Base-by-base conservation (phyloP, 805 yeast species). In the Kregervanrija pseudodelftensis region DNA sequence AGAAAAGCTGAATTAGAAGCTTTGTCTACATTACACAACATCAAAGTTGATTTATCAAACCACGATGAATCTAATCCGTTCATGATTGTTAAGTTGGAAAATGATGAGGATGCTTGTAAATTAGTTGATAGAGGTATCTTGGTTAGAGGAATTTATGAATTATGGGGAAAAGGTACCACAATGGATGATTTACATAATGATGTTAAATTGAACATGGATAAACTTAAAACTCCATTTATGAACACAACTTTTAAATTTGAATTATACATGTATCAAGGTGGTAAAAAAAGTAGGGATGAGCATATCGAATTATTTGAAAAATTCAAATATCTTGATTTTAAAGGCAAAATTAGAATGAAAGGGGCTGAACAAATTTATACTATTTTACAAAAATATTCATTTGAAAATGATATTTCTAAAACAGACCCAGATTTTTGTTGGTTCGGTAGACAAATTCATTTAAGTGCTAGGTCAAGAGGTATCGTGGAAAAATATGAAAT, bases 1-100 rank as follows among this genome's bases (percentile, higher is more conserved):
- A 72, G 98, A 40, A 65, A 65, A 33, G 86, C 95, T 0, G 99
- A 91, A 64, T 65, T 93, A 33, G 88, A 84, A 54, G 82, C 97
- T 0, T 65, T 93, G 38, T 97, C 97, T 0, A 80, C 77, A 32
- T 63, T 85, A 42, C 65, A 76, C 50, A 65, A 65, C 13, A 66
- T 93, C 3, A 43, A 64, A 11, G 67, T 85, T 8, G 90, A 87
- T 58, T 66, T 88, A 41, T 62, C 77, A 12, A 57, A 59, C 7
- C 87, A 87, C 58, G 68, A 69, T 45, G 80, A 74, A 37, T 63
- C 67, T 3, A 71, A 66, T 10, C 98, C 98, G 3, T 90, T 88
- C 57, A 57, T 90, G 48, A 66, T 78, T 2, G 83, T 90, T 1
- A 72, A 79, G 14, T 66, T 93, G 34, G 76, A 76, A 30, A 70